Base-by-base conservation (phyloP, 176 grass and related monocot species). In the Paspalum vaginatum region DNA sequence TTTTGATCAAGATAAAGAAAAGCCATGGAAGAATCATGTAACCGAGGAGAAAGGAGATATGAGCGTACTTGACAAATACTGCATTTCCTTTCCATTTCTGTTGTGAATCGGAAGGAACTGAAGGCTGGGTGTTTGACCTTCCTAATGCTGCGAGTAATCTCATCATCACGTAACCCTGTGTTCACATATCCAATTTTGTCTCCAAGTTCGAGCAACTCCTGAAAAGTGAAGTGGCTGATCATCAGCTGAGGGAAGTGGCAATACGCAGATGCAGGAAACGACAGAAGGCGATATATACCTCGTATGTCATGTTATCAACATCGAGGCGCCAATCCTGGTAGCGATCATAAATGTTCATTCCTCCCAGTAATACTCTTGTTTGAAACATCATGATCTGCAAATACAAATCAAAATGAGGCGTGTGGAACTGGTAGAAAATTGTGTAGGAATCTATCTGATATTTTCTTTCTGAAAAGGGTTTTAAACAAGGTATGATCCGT, bases 301-400 rank as follows among this genome's bases (percentile, higher is more conserved):
- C 97, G 2, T 99, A 99, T 76, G 93, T 91, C 97, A 96, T 91
- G 79, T 90, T 90, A 55, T 99, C 97, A 9, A 96, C 97, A 56
- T 99, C 93, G 40, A 99, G 91, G 53, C 97, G 97, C 97, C 88
- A 99, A 78, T 91, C 91, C 56, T 78, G 87, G 75, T 96, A 89
- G 53, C 79, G 78, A 47, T 99, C 97, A 70, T 82, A 87, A 55
- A 91, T 69, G 71, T 79, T 92, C 86, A 93, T 87, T 66, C 97
- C 93, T 53, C 93, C 93, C 66, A 99, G 86, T 65, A 96, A 48
- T 54, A 99, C 89, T 83, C 97, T 86, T 72, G 93, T 96, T 55
- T 91, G 93, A 84, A 95, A 99, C 91, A 99, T 87, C 97, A 96
- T 99, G 44, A 99, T 93, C 97, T 99, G 83, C 65, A 39, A 74